These are phyloP conservation scores for Myxozyma sirexii DNA, from an alignment of 805 yeast genomes.

Conservation along the genomic window DNA sequence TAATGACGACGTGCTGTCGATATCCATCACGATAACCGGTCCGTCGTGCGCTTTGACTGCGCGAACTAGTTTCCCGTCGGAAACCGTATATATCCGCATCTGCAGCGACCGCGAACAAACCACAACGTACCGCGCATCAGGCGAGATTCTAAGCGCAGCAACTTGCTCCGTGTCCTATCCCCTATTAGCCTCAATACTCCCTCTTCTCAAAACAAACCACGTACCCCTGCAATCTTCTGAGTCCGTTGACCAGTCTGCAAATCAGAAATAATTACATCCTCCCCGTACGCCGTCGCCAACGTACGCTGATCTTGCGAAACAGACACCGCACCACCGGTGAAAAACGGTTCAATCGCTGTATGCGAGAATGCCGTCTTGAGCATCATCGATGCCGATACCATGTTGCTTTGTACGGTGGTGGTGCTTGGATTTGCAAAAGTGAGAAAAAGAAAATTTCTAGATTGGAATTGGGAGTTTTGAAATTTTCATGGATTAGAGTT, in stretches of 20 bases:
- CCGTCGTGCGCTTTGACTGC: constrained; percentile 54
- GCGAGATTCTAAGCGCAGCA: constrained; percentile 73
- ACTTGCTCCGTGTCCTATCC: constrained; percentile 67
- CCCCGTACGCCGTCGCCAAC: constrained; percentile 78
- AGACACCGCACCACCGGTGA: constrained; percentile 82
- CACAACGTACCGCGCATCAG: constrained; percentile 71
- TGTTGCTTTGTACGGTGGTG: too few species aligned
- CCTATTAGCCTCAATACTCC: not conserved
- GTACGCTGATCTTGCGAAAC: constrained; percentile 62
- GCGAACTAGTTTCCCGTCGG: constrained; percentile 39
- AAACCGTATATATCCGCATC: constrained; percentile 57
- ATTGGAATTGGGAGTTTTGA: constrained; percentile 4
- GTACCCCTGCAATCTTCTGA: constrained; percentile 69
- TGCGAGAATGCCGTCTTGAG: constrained; percentile 50
- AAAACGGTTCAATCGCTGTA: constrained; percentile 72
- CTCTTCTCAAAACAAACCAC: not conserved
- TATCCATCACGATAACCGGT: constrained; percentile 77
- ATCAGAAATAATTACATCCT: constrained; percentile 72
- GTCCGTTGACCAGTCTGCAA: constrained; percentile 58
- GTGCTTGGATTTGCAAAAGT: not conserved
- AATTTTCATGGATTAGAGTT: not conserved
- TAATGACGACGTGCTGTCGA: constrained; percentile 79
- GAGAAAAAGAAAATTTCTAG: not conserved
- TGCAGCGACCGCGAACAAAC: constrained; percentile 83
- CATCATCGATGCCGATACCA: not conserved